Evolutionary conservation across 306 rosid species (phyloP), one percentile per base, ranked within the genome.

Genomic region (Cicer yamashitae): DNA sequence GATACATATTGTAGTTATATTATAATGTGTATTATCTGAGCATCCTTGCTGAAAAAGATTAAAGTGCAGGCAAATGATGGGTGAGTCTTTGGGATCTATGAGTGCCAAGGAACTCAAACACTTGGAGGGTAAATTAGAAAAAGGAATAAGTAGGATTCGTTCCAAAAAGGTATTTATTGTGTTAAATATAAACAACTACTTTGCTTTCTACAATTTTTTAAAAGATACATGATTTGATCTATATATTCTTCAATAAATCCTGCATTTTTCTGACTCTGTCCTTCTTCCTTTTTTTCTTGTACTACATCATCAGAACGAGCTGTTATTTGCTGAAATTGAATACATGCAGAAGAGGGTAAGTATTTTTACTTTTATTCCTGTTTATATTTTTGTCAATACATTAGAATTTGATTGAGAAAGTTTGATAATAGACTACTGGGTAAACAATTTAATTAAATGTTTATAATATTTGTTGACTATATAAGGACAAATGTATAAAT

Each of bases 321-420:
- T 91, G 73, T 71, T 90, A 83, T 89, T 90, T 81, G 86, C 91
- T 18, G 98, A 93, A 84, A 88, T 93, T 75, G 96, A 93, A 84
- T 90, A 88, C 90, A 93, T 93, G 98, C 96, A 93, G 70, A 90
- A 91, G 70, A 86, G 87, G 89, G 89, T 86, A 82, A 75, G 1
- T 58, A 48, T n/a, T 59, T 64, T 12, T 10, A 30, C 37, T 60
- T 70, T 30, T 63, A 14, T 39, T 60, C 34, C 34, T 25, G 34
- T 25, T 3, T 25, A 2, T 25, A 25, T 25, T 77, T 82, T 30
- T 30, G 37, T 30, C 3, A 30, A 30, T 30, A 30, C 34, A 30
- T 30, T 30, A 30, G 5, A 30, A 30, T 30, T 30, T 30, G 1
- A 30, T 30, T 0, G 0, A 0, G 6, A 30, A 30, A 30, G 37